Conservation (phyloP, 2,329 filamentous ascomycete genomes). For the Cercospora sesami region DNA sequence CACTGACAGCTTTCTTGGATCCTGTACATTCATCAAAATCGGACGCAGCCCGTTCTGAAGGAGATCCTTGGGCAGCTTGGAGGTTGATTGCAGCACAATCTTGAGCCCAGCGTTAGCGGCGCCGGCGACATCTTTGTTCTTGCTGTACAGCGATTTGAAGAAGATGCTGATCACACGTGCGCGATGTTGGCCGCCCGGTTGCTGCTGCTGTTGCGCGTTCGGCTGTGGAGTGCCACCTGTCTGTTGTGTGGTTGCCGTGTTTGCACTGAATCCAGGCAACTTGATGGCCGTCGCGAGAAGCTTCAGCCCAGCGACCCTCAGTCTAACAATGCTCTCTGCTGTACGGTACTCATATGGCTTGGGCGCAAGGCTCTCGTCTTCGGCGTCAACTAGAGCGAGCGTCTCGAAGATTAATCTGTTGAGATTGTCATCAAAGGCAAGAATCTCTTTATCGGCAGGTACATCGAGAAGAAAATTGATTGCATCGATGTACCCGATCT, state of each 20-base stretch:
- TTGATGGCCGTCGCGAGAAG: slow-evolving; percentile 90
- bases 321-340: slow-evolving; percentile 87
- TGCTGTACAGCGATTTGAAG: slow-evolving; percentile 95
- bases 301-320: slow-evolving; percentile 90
- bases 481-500: slow-evolving; percentile 98
- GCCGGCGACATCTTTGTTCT: slow-evolving; percentile 87
- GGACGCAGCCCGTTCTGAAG: slow-evolving; percentile 91
- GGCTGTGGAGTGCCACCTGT: slow-evolving; percentile 16
- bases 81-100: slow-evolving; percentile 81
- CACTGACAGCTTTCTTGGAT: slow-evolving; percentile 84
- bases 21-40: slow-evolving; percentile 94
- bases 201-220: slow-evolving; percentile 33
- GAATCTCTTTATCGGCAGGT: slow-evolving; percentile 70
- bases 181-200: slow-evolving; percentile 60
- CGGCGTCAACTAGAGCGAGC: slow-evolving; percentile 87
- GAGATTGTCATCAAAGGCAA: slow-evolving; percentile 87
- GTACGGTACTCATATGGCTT: slow-evolving; percentile 93
- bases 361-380: slow-evolving; percentile 86
- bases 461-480: slow-evolving; percentile 92
- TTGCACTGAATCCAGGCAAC: slow-evolving; percentile 86
- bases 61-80: slow-evolving; percentile 91
- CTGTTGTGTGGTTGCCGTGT: slow-evolving; percentile 31
- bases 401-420: slow-evolving; percentile 92
- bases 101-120: slow-evolving; percentile 89
- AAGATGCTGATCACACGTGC: slow-evolving; percentile 82